Evolutionary conservation across 495 filamentous ascomycete genomes (phyloP).

Genomic region (Jackrogersella minutella): DNA sequence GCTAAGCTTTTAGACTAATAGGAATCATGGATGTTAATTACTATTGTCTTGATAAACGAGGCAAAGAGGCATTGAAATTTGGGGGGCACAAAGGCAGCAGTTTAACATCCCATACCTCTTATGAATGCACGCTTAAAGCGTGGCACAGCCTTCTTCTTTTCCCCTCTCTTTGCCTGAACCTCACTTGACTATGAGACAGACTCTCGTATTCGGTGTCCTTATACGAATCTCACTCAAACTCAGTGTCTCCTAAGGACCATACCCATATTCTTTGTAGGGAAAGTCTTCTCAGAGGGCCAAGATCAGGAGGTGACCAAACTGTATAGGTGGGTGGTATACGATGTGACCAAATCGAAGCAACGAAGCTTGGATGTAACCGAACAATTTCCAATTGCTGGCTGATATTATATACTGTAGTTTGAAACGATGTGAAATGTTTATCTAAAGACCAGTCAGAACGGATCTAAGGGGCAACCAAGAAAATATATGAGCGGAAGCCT

Average conservation of each 20-base stretch:
- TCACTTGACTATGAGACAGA: not conserved
- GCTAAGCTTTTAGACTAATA: not conserved
- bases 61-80: not conserved
- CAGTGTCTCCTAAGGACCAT: not conserved
- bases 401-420: not conserved
- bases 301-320: not conserved
- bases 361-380: slow-evolving; percentile 21
- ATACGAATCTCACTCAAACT: not conserved
- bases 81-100: slow-evolving; percentile 19
- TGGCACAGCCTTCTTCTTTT: not conserved
- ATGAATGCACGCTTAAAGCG: not conserved
- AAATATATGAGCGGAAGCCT: not conserved
- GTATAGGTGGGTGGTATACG: not conserved
- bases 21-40: not conserved
- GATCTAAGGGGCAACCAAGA: not conserved
- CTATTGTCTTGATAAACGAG: not conserved
- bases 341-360: slow-evolving; percentile 18
- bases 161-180: not conserved
- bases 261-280: not conserved
- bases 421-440: not conserved
- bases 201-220: not conserved
- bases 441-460: not conserved
- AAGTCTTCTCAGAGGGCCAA: not conserved
- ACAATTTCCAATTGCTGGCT: slow-evolving; percentile 12
- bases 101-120: slow-evolving; percentile 23